These are phyloP conservation scores for Catharanthus roseus DNA, from an alignment of 257 asterid genomes.

Conservation along the genomic window DNA sequence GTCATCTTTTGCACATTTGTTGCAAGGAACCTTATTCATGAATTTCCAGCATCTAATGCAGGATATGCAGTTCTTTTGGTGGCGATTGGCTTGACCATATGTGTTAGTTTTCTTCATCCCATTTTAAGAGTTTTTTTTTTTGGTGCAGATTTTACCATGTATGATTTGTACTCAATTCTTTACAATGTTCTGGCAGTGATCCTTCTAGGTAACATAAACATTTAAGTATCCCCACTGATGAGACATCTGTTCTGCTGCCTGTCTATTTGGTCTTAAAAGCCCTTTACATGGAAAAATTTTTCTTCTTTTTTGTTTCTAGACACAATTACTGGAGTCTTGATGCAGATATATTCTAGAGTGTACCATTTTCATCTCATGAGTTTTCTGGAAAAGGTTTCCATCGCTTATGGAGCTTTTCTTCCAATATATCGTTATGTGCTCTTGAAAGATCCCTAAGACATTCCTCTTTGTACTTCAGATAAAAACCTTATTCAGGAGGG, in stretches of 20 bases:
- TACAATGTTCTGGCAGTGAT: neutral
- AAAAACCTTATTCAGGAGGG: neutral
- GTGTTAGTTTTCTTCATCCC: conserved; percentile 40
- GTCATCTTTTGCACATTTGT: conserved; percentile 53
- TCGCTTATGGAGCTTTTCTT: neutral
- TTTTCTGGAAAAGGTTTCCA: neutral
- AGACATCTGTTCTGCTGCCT: too few relatives aligned
- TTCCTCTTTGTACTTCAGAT: neutral
- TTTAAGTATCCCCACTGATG: too few relatives aligned
- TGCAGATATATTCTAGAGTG: neutral
- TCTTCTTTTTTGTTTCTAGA: too few relatives aligned
- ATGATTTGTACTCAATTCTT: neutral
- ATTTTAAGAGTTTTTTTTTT: neutral
- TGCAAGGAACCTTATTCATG: conserved; percentile 38
- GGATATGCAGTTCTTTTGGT: conserved; percentile 38
- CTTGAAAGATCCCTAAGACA: neutral
- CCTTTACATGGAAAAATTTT: too few relatives aligned
- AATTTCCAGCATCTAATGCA: conserved; percentile 25
- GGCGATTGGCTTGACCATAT: conserved; percentile 38
- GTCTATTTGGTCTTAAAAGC: too few relatives aligned
- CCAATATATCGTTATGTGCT: neutral
- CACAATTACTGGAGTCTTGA: neutral
- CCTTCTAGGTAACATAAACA: too few relatives aligned
- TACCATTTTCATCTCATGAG: neutral
- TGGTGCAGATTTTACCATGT: neutral